A percentile compares a stretch with the other conserved stretches of the same genome.
phyloP scores from a whole-genome alignment of 2,329 filamentous ascomycete species.

The Purpureocillium takamizusanense region DNA sequence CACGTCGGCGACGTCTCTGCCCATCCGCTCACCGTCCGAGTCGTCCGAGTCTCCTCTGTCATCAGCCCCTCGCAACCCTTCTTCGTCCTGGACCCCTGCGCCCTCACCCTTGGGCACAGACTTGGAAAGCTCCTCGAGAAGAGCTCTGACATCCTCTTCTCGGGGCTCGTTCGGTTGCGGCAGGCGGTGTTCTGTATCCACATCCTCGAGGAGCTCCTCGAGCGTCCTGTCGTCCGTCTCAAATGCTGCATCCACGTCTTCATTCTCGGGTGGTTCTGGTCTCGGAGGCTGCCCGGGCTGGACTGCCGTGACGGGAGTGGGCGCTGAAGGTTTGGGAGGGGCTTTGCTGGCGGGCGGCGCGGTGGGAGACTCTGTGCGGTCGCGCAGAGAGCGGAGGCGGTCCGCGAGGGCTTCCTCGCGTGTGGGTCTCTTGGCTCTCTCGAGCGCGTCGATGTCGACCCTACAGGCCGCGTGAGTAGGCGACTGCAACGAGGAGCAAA shows the following conservation, averaged over 20 bases:
- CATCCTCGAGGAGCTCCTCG: slow-evolving; percentile 39
- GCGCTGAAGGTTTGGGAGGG: not conserved
- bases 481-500: slow-evolving; percentile 2
- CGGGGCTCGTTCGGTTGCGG: slow-evolving; percentile 10
- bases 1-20: slow-evolving; percentile 31
- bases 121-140: slow-evolving; percentile 26
- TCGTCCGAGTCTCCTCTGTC: slow-evolving; percentile 24
- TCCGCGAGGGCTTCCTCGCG: slow-evolving; percentile 42
- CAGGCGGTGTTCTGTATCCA: slow-evolving; percentile 22
- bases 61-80: not conserved
- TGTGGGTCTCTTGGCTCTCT: slow-evolving; percentile 31
- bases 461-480: slow-evolving; percentile 13
- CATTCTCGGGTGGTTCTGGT: slow-evolving; percentile 8
- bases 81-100: not conserved
- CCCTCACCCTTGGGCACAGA: slow-evolving; percentile 19
- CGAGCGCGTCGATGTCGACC: slow-evolving; percentile 27
- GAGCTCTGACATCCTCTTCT: slow-evolving; percentile 23
- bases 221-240: slow-evolving; percentile 42
- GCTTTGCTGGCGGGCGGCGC: slow-evolving; percentile 5
- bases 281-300: no score
- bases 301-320: not conserved
- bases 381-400: slow-evolving; percentile 41
- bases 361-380: slow-evolving; percentile 21
- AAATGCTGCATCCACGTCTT: slow-evolving; percentile 29
- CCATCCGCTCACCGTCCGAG: slow-evolving; percentile 44